These are phyloP conservation scores for Melaleuca quinquenervia DNA, from an alignment of 345 rosid genomes.

Conservation along the genomic window DNA sequence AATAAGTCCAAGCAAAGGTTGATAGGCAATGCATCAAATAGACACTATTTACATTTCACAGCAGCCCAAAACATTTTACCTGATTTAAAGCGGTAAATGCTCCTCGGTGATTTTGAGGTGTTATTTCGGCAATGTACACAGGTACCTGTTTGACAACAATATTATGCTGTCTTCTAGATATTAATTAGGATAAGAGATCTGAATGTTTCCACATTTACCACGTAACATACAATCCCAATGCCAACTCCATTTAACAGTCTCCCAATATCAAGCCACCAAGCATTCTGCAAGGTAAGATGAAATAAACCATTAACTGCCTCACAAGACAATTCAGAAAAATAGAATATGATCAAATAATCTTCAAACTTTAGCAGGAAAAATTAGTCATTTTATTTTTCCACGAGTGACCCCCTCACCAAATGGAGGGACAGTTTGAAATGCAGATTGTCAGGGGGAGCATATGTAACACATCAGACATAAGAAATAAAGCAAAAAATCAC, in stretches of 20 bases:
- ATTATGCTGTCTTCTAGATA: background rate
- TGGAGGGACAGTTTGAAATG: too few species aligned
- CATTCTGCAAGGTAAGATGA: slow-evolving; percentile 1
- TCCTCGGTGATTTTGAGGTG: slow-evolving; percentile 6
- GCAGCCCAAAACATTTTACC: background rate
- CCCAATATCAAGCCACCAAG: slow-evolving; percentile 26
- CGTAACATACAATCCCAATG: slow-evolving; percentile 15
- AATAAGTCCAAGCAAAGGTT: background rate
- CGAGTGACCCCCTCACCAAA: too few species aligned
- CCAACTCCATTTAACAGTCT: slow-evolving; percentile 21
- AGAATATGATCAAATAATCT: too few species aligned
- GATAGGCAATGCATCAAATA: background rate
- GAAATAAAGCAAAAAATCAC: too few species aligned
- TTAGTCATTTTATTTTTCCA: too few species aligned
- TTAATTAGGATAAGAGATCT: background rate
- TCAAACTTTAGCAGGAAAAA: too few species aligned
- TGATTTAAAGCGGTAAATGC: slow-evolving; percentile 1
- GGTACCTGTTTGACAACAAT: slow-evolving; percentile 3
- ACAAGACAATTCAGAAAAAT: background rate
- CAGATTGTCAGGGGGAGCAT: too few species aligned
- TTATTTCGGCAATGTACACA: slow-evolving; percentile 11
- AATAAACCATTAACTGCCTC: background rate
- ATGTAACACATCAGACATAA: too few species aligned
- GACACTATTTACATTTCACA: background rate
- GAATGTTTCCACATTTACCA: slow-evolving; percentile 8